Conservation (phyloP, 2,329 filamentous ascomycete species). For the Neonectria sp. region DNA sequence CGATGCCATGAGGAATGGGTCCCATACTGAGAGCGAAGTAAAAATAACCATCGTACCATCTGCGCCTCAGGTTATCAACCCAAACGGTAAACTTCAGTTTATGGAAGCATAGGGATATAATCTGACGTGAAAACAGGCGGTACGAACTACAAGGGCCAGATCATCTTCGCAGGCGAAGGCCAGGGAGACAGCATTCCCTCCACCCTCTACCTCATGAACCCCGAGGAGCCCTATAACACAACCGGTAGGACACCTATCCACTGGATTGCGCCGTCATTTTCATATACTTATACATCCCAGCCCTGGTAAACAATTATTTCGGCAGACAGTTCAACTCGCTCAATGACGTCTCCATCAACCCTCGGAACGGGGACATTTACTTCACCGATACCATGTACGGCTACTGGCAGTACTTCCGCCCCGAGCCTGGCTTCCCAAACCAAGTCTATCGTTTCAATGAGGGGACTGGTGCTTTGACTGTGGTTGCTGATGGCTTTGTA, state of each 20-base stretch:
- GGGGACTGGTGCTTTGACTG: slow-evolving; percentile 64
- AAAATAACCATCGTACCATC: slow-evolving; percentile 59
- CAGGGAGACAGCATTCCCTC: slow-evolving; percentile 57
- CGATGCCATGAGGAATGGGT: slow-evolving; percentile 43
- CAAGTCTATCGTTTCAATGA: slow-evolving; percentile 73
- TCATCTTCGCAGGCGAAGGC: slow-evolving; percentile 66
- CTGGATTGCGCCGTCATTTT: no score
- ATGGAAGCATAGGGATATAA: not conserved
- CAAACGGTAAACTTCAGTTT: slow-evolving; percentile 58
- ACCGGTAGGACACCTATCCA: slow-evolving; percentile 54
- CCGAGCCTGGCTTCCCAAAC: slow-evolving; percentile 65
- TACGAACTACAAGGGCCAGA: slow-evolving; percentile 65
- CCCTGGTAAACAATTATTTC: slow-evolving; percentile 72
- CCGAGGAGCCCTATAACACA: slow-evolving; percentile 63
- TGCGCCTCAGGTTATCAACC: slow-evolving; percentile 62
- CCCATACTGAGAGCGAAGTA: slow-evolving; percentile 50
- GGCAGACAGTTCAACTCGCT: slow-evolving; percentile 74
- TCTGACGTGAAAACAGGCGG: slow-evolving; percentile 54
- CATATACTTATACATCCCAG: slow-evolving; percentile 39
- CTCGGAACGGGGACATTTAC: slow-evolving; percentile 69
- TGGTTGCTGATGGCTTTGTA: slow-evolving; percentile 71
- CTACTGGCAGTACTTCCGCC: slow-evolving; percentile 70
- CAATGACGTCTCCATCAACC: slow-evolving; percentile 70
- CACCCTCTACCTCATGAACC: slow-evolving; percentile 47
- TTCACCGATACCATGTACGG: slow-evolving; percentile 76